Base-by-base conservation (phyloP, 2,329 filamentous ascomycete genomes). In the Stagonosporopsis vannaccii region DNA sequence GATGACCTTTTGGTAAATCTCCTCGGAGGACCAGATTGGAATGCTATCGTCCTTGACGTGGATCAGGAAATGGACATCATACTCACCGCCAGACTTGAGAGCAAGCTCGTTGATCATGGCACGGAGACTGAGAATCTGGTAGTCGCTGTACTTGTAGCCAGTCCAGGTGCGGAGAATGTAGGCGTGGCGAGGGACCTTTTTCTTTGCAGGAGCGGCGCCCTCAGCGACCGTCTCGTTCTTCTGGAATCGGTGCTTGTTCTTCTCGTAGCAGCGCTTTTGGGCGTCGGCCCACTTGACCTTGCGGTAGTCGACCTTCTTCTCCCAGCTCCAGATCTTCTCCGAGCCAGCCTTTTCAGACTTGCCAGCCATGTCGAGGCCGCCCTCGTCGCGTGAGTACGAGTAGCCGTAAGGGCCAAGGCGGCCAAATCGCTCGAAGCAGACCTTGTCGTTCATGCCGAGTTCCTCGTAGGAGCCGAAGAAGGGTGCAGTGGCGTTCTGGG, bases 161-260 rank as follows among this genome's bases (percentile, higher is more conserved):
- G 92, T 90, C 90, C 90, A 97, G 57, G 89, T 88, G 39, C 93
- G 87, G 33, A 97, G 82, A 4, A 97, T 87, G 37, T 96, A 85
- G 1, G 92, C 93, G n/a, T 91, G 92, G 30, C 91, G 84, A 8
- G 82, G 74, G 6, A 80, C 69, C 57, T 71, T 74, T 69, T 78
- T 76, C 72, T 77, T 78, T 59, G 75, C 44, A 3, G 63, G 63
- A 5, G 60, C 64, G 15, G 65, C 65, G 23, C 72, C 65, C 7
- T 68, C 66, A 4, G 66, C 62, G 26, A 62, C 61, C 30, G 71
- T 72, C 35, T 65, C 64, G 58, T 73, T 73, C 59, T 75, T 73
- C 44, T 71, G 64, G 63, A 82, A 82, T 20, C 80, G 79, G 39
- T 73, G 68, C 62, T 77, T 75, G 71, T 83, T 83, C 75, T 81